phyloP scores from a whole-genome alignment of 768 basidiomycete genomes.

The Melanogaster broomeanus region DNA sequence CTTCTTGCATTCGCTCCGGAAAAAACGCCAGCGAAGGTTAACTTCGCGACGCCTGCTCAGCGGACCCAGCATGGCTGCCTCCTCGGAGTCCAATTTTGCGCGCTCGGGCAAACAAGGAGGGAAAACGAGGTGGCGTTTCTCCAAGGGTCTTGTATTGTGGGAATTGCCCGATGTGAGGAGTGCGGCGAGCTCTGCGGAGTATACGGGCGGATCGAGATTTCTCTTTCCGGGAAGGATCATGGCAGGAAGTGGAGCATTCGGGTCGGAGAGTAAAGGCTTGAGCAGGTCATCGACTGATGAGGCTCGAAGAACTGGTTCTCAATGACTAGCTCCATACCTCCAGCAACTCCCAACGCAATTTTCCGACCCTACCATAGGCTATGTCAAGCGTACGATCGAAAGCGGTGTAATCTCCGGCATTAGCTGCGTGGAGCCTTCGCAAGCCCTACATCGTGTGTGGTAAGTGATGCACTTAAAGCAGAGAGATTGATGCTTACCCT shows the following conservation, averaged over 20 bases:
- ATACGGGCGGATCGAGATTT: slow-evolving; percentile 62
- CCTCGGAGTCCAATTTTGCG: slow-evolving; percentile 56
- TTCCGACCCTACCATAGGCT: slow-evolving; percentile 79
- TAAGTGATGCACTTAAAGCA: neutral
- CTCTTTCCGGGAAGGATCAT: slow-evolving; percentile 53
- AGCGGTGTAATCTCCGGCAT: slow-evolving; percentile 46
- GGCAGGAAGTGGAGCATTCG: slow-evolving; percentile 40
- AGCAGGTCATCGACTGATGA: slow-evolving; percentile 9
- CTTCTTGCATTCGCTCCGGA: slow-evolving; percentile 53
- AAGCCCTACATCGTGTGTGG: slow-evolving; percentile 45
- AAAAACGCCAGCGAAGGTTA: slow-evolving; percentile 73
- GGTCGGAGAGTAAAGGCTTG: slow-evolving; percentile 59
- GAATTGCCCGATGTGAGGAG: slow-evolving; percentile 59
- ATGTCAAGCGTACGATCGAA: slow-evolving; percentile 62
- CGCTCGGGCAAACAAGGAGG: slow-evolving; percentile 62
- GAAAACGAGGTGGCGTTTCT: slow-evolving; percentile 37
- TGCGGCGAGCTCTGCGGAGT: slow-evolving; percentile 60
- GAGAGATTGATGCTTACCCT: slow-evolving; percentile 42
- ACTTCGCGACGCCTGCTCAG: slow-evolving; percentile 74
- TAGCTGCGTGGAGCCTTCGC: slow-evolving; percentile 54
- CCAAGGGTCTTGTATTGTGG: slow-evolving; percentile 47
- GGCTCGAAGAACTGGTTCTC: neutral
- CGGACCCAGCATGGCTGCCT: slow-evolving; percentile 59
- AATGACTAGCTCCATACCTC: slow-evolving; percentile 43
- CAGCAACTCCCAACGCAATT: slow-evolving; percentile 66